These are phyloP conservation scores for Cynanchum wilfordii DNA, from an alignment of 257 asterid species.

Conservation along the genomic window DNA sequence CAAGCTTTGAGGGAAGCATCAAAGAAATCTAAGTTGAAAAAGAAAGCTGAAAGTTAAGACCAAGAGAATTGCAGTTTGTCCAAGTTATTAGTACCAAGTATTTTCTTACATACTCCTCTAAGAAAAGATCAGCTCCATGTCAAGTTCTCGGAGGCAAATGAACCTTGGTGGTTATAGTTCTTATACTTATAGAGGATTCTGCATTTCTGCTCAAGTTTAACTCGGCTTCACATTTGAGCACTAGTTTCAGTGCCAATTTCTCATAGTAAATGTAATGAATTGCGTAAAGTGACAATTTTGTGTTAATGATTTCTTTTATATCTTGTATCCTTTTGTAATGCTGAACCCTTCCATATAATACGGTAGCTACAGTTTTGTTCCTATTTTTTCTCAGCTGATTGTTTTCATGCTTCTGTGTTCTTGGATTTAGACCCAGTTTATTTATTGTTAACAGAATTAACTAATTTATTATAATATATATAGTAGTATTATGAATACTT, in stretches of 20 bases:
- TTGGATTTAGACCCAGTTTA: background rate
- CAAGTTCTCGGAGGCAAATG: background rate
- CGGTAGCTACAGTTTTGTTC: background rate
- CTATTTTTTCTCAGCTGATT: background rate
- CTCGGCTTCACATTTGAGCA: background rate
- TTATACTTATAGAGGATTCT: background rate
- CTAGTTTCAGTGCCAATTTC: background rate
- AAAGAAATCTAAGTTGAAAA: constrained; percentile 31
- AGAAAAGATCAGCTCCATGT: background rate
- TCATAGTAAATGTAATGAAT: background rate
- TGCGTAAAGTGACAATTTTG: background rate
- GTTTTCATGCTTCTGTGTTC: background rate
- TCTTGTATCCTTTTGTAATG: background rate
- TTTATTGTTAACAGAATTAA: too few relatives aligned
- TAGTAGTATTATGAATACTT: too few relatives aligned
- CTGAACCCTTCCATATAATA: background rate
- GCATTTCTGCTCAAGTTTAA: background rate
- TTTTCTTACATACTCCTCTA: background rate
- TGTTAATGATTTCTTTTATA: background rate
- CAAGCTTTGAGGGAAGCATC: constrained; percentile 48
- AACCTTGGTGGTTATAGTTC: background rate
- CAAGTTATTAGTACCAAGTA: background rate
- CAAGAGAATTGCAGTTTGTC: background rate
- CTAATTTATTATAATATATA: too few relatives aligned
- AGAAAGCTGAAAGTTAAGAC: constrained; percentile 5